These are phyloP conservation scores for Auxenochlorella pyrenoidosa DNA, from an alignment of 139 green algal genomes.

Conservation along the genomic window DNA sequence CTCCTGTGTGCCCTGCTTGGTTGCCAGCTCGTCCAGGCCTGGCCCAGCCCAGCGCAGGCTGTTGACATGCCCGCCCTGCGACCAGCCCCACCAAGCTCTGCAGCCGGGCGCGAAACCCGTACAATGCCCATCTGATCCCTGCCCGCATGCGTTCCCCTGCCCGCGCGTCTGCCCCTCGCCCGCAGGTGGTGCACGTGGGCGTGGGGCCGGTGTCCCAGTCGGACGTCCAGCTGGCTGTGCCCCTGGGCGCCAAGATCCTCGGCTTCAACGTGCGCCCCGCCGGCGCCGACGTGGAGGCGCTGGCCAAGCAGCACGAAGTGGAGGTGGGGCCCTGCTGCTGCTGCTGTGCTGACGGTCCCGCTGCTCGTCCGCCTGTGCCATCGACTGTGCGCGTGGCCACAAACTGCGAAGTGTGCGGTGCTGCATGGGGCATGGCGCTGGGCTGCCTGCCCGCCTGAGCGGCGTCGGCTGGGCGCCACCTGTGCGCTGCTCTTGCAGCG, in stretches of 20 bases:
- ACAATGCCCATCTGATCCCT: too few species aligned
- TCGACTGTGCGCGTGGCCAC: too few species aligned
- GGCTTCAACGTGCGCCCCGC: constrained; percentile 77
- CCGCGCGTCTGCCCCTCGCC: background rate
- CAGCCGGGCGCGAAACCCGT: too few species aligned
- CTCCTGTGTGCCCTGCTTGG: too few species aligned
- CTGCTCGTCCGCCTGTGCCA: too few species aligned
- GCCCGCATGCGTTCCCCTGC: background rate
- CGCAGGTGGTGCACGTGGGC: constrained; percentile 65
- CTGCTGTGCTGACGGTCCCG: too few species aligned
- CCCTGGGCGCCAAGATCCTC: constrained; percentile 73
- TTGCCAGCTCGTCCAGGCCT: background rate
- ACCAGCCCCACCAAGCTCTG: too few species aligned
- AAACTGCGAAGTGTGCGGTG: background rate
- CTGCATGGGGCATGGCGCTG: too few species aligned
- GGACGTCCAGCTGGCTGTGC: constrained; percentile 78
- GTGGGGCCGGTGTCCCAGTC: constrained; percentile 77
- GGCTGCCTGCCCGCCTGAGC: too few species aligned
- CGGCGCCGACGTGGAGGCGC: constrained; percentile 46
- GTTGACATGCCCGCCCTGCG: too few species aligned
- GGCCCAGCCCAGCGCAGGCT: background rate
- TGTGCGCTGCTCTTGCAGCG: too few species aligned
- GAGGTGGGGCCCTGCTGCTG: constrained; percentile 52
- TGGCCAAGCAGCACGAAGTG: constrained; percentile 58
- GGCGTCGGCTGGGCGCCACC: too few species aligned